A percentile compares a stretch with the other conserved stretches of the same genome.
Conservation (phyloP, 2,329 filamentous ascomycete species). For the Colletotrichum navitas region DNA sequence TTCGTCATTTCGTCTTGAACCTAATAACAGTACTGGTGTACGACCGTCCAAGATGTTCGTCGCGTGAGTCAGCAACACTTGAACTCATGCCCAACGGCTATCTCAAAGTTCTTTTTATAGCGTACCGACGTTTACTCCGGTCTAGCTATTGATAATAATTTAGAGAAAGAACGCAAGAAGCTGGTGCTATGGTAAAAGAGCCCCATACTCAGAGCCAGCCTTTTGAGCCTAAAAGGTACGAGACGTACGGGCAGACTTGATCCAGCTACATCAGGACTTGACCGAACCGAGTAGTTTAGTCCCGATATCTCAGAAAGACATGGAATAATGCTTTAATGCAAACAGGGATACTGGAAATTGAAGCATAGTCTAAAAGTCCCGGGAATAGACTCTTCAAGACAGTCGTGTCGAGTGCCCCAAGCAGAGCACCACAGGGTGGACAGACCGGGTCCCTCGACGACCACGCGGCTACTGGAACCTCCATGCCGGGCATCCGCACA, state of each 20-base stretch:
- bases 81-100: not conserved
- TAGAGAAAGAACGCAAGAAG: not conserved
- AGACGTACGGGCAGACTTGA: not conserved
- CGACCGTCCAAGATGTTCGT: not conserved
- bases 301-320: not conserved
- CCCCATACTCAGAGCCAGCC: not conserved
- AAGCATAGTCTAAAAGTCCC: too few relatives aligned
- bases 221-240: not conserved
- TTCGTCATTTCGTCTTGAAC: not conserved
- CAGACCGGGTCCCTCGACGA: too few relatives aligned
- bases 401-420: too few relatives aligned
- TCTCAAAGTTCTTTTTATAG: too few relatives aligned
- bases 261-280: not conserved
- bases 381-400: not conserved
- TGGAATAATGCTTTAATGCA: not conserved
- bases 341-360: too few relatives aligned
- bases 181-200: not conserved
- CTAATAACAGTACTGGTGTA: not conserved
- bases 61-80: not conserved
- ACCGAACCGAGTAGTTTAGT: not conserved
- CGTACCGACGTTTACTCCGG: not conserved
- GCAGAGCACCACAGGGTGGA: not conserved
- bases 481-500: too few relatives aligned
- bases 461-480: too few relatives aligned
- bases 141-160: not conserved